Base-by-base conservation (phyloP, 2,329 filamentous ascomycete species). In the Fusarium poae region DNA sequence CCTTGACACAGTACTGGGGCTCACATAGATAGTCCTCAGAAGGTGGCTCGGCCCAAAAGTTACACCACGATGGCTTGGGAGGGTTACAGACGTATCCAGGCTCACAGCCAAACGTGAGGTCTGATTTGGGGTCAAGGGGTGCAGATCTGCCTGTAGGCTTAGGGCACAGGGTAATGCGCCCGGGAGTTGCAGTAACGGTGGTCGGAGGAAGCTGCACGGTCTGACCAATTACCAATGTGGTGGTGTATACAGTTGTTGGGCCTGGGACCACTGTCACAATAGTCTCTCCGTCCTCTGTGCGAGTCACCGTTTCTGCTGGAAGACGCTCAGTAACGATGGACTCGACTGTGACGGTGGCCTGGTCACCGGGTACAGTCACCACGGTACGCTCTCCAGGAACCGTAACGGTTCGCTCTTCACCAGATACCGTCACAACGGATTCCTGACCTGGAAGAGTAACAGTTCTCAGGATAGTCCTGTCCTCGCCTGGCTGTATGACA, bases 41-140 rank as follows among this genome's bases (percentile, higher is more conserved):
- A 0, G 87, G 87, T 10, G 82, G 75, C 9, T 79, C 79, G 0
- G 79, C 80, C 80, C 83, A 88, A n/a, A 87, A 58, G 65, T 84
- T 82, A 74, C 87, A 89, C 23, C 77, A 78, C 1, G 55, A 68
- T 0, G 85, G 83, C 74, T 83, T 87, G 4, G 78, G 79, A n/a
- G 82, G 82, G 64, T 81, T 82, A 77, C 87, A 89, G 29, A 88
- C 80, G 18, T 73, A 83, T 32, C 86, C 85, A 3, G 86, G 84
- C 15, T 65, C 51, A 72, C 87, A 89, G 51, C 86, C 87, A 79
- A 83, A 88, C 1, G 84, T 86, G 39, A 77, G 77, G 53, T 85
- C 69, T 3, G 83, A 83, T 20, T 70, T 70, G 6, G 76, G 71
- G 40, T 79, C 59, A 16, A 82, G 77, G 2, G 75, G 65, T 15